Evolutionary conservation across 352 stramenopile genomes (phyloP), one percentile per base, ranked within the genome.

Genomic region (Elongisporangium anandrum): DNA sequence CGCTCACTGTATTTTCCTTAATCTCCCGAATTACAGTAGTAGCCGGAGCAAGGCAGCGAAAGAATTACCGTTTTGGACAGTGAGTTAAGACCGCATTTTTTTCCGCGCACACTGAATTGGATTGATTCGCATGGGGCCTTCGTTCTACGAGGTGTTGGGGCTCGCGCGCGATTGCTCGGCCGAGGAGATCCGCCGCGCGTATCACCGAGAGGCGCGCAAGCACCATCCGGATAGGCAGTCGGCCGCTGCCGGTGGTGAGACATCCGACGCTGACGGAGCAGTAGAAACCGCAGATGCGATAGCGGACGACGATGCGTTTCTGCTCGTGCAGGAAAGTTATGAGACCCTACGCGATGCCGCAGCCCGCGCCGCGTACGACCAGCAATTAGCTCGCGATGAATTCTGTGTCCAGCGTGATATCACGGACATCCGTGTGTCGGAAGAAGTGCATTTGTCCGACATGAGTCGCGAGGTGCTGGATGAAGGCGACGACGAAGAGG

Each of bases 181-280:
- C n/a, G 81, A 86, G 13, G 81, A 89, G 50, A 61, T 93, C 54
- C 81, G 83, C 15, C 78, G 74, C 38, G 84, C 84, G 23, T 94
- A 94, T 65, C 79, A 92, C 54, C 75, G 79, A 26, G 77, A 75
- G 3, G 80, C 75, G 3, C 73, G 81, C 4, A 68, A 64, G 50
- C 70, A 71, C 24, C 85, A 94, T 39, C 85, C 85, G 17, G 85
- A 94, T 66, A 91, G 90, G 69, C 70, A 73, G 21, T 39, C 21
- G 2, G 34, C 9, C 15, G 26, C 24, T 8, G n/a, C 23, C 3
- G 21, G 5, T 41, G 29, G 29, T 41, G 29, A 41, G 29, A 41
- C 24, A 6, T 12, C 21, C 26, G 48, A 56, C 12, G 56, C 56
- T 53, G 59, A 21, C 16, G 21, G 50, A 20, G 23, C 47, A 17